These are phyloP conservation scores for Prunella vulgaris DNA, from an alignment of 257 asterid genomes.

Conservation along the genomic window DNA sequence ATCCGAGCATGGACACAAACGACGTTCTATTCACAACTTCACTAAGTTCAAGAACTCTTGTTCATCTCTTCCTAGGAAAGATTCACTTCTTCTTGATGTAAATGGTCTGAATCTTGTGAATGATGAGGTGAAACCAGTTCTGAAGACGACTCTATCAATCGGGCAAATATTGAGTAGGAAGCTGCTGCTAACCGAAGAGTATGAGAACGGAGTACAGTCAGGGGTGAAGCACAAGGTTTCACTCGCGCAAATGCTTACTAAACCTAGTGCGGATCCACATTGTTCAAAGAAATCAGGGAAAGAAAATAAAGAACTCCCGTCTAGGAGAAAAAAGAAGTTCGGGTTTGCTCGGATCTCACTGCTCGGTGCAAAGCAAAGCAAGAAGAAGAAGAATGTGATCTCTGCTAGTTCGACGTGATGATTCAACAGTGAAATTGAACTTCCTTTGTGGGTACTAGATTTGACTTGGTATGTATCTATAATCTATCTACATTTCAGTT, in stretches of 20 bases:
- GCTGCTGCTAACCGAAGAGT: conserved; percentile 70
- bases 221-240: conserved; percentile 70
- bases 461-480: conserved; percentile 6
- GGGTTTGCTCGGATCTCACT: conserved; percentile 66
- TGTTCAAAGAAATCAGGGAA: conserved; percentile 34
- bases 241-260: conserved; percentile 68
- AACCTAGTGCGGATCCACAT: conserved; percentile 25
- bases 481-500: conserved; percentile 3
- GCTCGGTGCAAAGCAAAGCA: conserved; percentile 64
- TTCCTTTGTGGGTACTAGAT: neutral
- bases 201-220: conserved; percentile 36
- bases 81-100: conserved; percentile 47
- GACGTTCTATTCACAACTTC: conserved; percentile 45
- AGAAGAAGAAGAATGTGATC: conserved; percentile 60
- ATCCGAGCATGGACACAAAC: conserved; percentile 73
- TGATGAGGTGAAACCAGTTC: conserved; percentile 47
- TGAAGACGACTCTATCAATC: conserved; percentile 45
- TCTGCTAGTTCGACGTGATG: conserved; percentile 25
- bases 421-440: neutral
- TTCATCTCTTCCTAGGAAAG: conserved; percentile 46
- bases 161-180: conserved; percentile 49
- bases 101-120: conserved; percentile 41
- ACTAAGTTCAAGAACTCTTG: conserved; percentile 63
- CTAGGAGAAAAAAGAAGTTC: conserved; percentile 83
- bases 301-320: conserved; percentile 44